Evolutionary conservation across 192 early-diverging fungal species (phyloP).

Genomic region (Kickxella alabastrina): DNA sequence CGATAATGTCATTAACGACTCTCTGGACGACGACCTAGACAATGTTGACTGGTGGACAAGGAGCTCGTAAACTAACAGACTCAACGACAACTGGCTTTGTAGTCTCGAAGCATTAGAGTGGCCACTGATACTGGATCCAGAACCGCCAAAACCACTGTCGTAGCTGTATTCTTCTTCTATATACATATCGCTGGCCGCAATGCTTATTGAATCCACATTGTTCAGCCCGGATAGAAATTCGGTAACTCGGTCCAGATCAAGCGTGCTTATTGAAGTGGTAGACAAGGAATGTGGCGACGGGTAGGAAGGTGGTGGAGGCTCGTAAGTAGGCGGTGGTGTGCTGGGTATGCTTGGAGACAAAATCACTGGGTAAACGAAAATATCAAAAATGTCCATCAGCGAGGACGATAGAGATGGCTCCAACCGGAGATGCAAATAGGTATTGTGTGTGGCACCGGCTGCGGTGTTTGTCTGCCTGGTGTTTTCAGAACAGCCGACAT

Average conservation of each 20-base stretch:
- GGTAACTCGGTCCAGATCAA: slow-evolving; percentile 17
- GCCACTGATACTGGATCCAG: not conserved
- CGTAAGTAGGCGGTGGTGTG: slow-evolving; percentile 47
- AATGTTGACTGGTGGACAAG: slow-evolving; percentile 27
- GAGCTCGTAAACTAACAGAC: slow-evolving; percentile 42
- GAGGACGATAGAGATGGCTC: slow-evolving; percentile 48
- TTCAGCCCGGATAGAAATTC: slow-evolving; percentile 10
- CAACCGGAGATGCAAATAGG: slow-evolving; percentile 37
- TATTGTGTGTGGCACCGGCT: slow-evolving; percentile 24
- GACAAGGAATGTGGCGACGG: slow-evolving; percentile 26
- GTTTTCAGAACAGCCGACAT: slow-evolving; percentile 13
- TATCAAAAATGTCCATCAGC: slow-evolving; percentile 43
- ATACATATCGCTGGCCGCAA: slow-evolving; percentile 14
- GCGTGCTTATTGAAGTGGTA: slow-evolving; percentile 21
- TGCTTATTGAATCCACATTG: slow-evolving; percentile 20
- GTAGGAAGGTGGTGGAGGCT: slow-evolving; percentile 48
- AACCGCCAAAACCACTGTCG: slow-evolving; percentile 10
- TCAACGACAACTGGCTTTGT: slow-evolving; percentile 37
- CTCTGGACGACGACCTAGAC: slow-evolving; percentile 36
- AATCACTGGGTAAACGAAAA: slow-evolving; percentile 25
- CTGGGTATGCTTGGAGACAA: slow-evolving; percentile 42
- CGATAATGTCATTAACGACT: slow-evolving; percentile 17
- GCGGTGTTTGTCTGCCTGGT: slow-evolving; percentile 25
- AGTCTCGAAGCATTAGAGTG: slow-evolving; percentile 11
- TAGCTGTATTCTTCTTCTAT: slow-evolving; percentile 12